Evolutionary conservation across 495 filamentous ascomycete species (phyloP).

Genomic region (Podospora pseudopauciseta): DNA sequence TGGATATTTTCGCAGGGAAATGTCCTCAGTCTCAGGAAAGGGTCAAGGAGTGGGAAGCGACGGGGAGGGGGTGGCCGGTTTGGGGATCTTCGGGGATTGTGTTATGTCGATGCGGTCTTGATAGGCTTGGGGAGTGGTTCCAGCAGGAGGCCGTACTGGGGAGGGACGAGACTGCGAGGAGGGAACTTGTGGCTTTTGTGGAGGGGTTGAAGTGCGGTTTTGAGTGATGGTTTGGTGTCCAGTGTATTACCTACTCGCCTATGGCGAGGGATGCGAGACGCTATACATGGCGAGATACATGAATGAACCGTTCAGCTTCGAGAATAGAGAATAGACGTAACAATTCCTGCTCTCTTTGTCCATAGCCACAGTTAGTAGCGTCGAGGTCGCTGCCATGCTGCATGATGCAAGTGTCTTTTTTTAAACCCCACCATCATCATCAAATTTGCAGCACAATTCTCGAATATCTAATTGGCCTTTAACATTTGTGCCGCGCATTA

Average conservation of each 20-base stretch:
- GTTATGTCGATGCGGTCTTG: slow-evolving; percentile 30
- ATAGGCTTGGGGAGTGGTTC: slow-evolving; percentile 32
- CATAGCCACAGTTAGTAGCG: too few species aligned
- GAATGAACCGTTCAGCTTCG: too few species aligned
- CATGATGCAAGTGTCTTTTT: too few species aligned
- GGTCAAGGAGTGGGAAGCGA: slow-evolving; percentile 22
- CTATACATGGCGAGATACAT: too few species aligned
- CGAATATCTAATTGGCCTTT: too few species aligned
- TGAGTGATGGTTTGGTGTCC: background rate
- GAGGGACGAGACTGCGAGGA: slow-evolving; percentile 25
- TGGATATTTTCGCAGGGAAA: slow-evolving; percentile 22
- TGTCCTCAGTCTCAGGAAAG: slow-evolving; percentile 15
- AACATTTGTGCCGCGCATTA: too few species aligned
- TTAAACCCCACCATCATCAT: too few species aligned
- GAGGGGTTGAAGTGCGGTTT: background rate
- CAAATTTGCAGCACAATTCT: too few species aligned
- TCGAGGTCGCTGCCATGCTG: too few species aligned
- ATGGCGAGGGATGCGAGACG: background rate
- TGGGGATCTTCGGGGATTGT: slow-evolving; percentile 26
- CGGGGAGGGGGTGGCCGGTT: slow-evolving; percentile 25
- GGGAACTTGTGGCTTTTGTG: slow-evolving; percentile 25
- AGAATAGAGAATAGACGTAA: too few species aligned
- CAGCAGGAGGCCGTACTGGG: slow-evolving; percentile 17
- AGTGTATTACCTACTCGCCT: background rate
- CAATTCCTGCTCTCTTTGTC: too few species aligned